Base-by-base conservation (phyloP, 208 protist species). In the Acanthamoeba polyphaga region DNA sequence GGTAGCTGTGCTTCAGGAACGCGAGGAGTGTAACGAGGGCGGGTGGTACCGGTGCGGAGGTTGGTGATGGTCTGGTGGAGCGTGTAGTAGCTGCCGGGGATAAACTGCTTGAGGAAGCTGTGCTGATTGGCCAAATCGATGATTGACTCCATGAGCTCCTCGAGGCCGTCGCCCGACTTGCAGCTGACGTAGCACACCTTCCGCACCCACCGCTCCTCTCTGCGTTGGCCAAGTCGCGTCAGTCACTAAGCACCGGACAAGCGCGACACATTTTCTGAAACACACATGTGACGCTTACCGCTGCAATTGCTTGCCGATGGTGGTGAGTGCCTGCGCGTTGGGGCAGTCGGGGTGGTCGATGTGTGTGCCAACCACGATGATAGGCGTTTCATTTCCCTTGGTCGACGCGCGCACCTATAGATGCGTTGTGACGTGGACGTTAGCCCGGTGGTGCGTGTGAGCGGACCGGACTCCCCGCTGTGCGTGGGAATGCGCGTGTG, bases 181-280 rank as follows among this genome's bases (percentile, higher is more conserved):
- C 85, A 91, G 85, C 85, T 91, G 2, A 91, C 85, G 43, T 24
- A 91, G 34, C 55, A 70, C 27, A 91, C 85, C 38, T 70, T 74
- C 0, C 85, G 85, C 60, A 91, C 64, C 29, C 70, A 70, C 8
- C 27, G 55, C 12, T 87, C 78, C n/a, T 64, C 43, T 22, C 78
- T 87, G 55, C 17, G 27, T 29, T 58, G 38, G 38, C 38, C 38
- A 27, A 24, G 1, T 7, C 12, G 5, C 19, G 22, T 64, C 6
- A 1, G 0, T 43, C 38, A 43, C 22, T 17, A 22, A 6, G 68
- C 68, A n/a, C 38, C 3, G 22, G 27, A 7, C 10, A 12, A 10
- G 68, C 68, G 68, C 38, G 38, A 38, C 38, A 38, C 38, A 38
- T 38, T 38, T 3, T 3, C 38, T 1, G 38, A 38, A 38, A 38